Conservation (phyloP, 768 basidiomycete species). For the Xanthoconium purpureum region DNA sequence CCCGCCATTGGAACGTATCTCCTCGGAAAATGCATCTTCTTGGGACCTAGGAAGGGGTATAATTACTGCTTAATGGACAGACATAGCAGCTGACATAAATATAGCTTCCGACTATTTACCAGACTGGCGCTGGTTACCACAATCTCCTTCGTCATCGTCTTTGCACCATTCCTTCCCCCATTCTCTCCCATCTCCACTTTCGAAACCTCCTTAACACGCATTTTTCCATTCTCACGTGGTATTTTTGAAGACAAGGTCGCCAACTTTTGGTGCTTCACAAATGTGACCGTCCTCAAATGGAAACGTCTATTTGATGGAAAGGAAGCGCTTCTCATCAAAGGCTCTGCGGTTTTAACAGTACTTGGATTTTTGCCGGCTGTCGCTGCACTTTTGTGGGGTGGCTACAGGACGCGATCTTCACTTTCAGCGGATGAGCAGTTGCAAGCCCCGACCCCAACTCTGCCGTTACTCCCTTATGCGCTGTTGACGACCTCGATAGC, state of each 20-base stretch:
- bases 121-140: conserved; percentile 63
- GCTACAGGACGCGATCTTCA: conserved; percentile 29
- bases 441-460: conserved; percentile 45
- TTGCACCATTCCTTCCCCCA: conserved; percentile 76
- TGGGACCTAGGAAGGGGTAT: conserved; percentile 72
- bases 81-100: neutral
- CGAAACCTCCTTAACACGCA: conserved; percentile 67
- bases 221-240: conserved; percentile 90
- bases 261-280: conserved; percentile 95
- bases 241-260: conserved; percentile 96
- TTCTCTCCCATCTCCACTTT: conserved; percentile 51
- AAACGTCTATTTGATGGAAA: conserved; percentile 39
- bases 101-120: conserved; percentile 53
- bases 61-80: conserved; percentile 17
- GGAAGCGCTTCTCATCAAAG: conserved; percentile 53
- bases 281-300: conserved; percentile 83
- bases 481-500: conserved; percentile 81
- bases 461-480: conserved; percentile 75
- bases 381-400: conserved; percentile 40
- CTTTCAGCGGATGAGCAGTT: neutral
- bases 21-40: conserved; percentile 82
- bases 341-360: conserved; percentile 65
- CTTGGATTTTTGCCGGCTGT: conserved; percentile 69
- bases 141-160: conserved; percentile 63
- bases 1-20: conserved; percentile 91